A percentile compares a stretch with the other conserved stretches of the same genome.
These are phyloP conservation scores for Bauhinia variegata DNA, from an alignment of 306 rosid species.

Conservation along the genomic window DNA sequence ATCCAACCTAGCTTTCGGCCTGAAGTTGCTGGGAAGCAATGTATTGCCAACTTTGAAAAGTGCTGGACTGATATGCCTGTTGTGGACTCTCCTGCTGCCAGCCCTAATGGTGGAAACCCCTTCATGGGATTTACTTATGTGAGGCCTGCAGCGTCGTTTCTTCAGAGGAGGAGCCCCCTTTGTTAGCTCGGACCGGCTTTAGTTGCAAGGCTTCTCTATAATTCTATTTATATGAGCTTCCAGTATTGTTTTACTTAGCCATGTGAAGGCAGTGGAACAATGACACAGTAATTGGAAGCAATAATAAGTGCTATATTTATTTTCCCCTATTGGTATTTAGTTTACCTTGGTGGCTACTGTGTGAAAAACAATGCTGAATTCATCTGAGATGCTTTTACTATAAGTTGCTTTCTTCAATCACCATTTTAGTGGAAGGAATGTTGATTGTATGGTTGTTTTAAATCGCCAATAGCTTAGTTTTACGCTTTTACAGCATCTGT, in stretches of 20 bases:
- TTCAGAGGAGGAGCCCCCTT: conserved; percentile 51
- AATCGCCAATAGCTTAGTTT: too few species aligned
- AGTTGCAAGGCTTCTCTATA: conserved; percentile 8
- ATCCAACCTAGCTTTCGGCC: conserved; percentile 92
- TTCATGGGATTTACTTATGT: conserved; percentile 82
- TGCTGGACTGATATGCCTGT: conserved; percentile 95
- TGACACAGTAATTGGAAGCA: conserved; percentile 18
- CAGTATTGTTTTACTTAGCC: conserved; percentile 7
- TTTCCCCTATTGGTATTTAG: too few species aligned
- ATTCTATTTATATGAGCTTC: conserved; percentile 2
- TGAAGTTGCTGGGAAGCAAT: conserved; percentile 76
- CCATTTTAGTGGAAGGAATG: too few species aligned
- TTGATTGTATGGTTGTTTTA: too few species aligned
- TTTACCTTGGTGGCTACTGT: too few species aligned
- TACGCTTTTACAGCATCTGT: too few species aligned
- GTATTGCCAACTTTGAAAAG: conserved; percentile 93
- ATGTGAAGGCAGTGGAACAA: background rate
- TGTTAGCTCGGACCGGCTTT: conserved; percentile 14
- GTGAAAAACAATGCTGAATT: too few species aligned
- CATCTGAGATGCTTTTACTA: too few species aligned
- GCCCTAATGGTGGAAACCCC: conserved; percentile 77
- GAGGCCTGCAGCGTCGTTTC: conserved; percentile 80
- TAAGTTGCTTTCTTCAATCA: too few species aligned
- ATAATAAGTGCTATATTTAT: background rate
- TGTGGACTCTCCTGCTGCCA: conserved; percentile 81